Base-by-base conservation (phyloP, 768 basidiomycete species). In the Boletus reticuloceps region DNA sequence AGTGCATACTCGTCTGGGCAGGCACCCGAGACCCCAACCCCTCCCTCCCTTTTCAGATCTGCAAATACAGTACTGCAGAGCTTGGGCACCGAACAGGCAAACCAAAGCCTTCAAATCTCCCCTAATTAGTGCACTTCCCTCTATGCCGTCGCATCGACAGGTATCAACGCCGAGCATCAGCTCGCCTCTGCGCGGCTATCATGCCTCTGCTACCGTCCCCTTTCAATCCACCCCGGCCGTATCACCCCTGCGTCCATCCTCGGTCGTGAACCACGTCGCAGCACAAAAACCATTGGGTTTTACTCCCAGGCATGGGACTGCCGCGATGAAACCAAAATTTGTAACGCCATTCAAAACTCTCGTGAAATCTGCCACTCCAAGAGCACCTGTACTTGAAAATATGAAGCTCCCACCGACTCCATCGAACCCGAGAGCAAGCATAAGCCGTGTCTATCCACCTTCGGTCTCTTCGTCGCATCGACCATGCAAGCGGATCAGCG, bases 331-430 rank as follows among this genome's bases (percentile, higher is more conserved):
- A 56, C 57, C 62, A 32, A 74, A 74, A n/a, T 86, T 86, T 56
- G 69, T 78, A 8, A 86, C 85, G 2, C 85, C 85, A 0, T 88
- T 88, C 66, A 88, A 86, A 62, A 50, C 68, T 6, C 80, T 78
- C 27, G 73, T 79, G 72, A 73, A 71, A 57, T 79, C 80, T 44
- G 74, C 73, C 37, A 74, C 78, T 25, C 34, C 49, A 17, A 46
- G 22, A 14, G 17, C 51, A 38, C 45, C 44, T 32, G n/a, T 22
- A 37, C 22, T 37, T 16, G 62, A 56, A 48, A 37, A 46, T 13
- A 31, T 22, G 17, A 41, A 48, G 19, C 41, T 25, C 39, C 22
- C 56, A 22, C 19, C 42, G 32, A 50, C 54, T 5, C 49, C 61
- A 10, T 22, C 54, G 2, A 36, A 20, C 27, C 31, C 36, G 16